Evolutionary conservation across 2,329 filamentous ascomycete species (phyloP).

Genomic region (Lomentospora prolificans): DNA sequence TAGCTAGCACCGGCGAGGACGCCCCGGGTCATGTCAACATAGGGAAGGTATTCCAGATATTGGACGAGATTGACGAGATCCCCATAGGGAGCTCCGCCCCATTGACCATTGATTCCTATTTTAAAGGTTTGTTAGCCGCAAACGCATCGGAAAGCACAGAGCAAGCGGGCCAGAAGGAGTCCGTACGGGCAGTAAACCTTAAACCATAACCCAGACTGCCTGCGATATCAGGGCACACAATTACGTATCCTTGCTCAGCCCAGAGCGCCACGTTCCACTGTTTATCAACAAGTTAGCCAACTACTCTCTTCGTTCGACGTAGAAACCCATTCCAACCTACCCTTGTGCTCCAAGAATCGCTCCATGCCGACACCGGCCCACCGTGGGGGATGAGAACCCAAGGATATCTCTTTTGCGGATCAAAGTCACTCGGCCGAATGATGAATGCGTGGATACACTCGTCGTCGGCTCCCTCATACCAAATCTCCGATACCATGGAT

Average conservation of each 20-base stretch:
- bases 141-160: neutral
- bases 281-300: neutral
- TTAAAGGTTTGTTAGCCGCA: slow-evolving; percentile 13
- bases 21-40: slow-evolving; percentile 42
- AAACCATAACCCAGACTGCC: slow-evolving; percentile 47
- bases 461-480: slow-evolving; percentile 27
- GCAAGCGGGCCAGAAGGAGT: neutral
- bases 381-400: slow-evolving; percentile 28
- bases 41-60: slow-evolving; percentile 39
- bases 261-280: slow-evolving; percentile 46
- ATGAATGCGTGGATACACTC: slow-evolving; percentile 28
- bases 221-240: slow-evolving; percentile 49
- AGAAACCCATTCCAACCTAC: slow-evolving; percentile 22
- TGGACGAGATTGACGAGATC: slow-evolving; percentile 46
- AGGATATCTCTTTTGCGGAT: slow-evolving; percentile 25
- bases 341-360: slow-evolving; percentile 40
- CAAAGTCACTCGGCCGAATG: slow-evolving; percentile 27
- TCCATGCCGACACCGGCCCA: slow-evolving; percentile 35
- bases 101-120: slow-evolving; percentile 37
- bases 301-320: neutral
- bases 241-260: slow-evolving; percentile 51
- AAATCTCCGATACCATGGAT: slow-evolving; percentile 29
- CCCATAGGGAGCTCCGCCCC: slow-evolving; percentile 22
- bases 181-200: slow-evolving; percentile 22
- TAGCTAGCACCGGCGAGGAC: slow-evolving; percentile 43